Conservation (phyloP, 495 filamentous ascomycete species). For the Geopyxis carbonaria region DNA sequence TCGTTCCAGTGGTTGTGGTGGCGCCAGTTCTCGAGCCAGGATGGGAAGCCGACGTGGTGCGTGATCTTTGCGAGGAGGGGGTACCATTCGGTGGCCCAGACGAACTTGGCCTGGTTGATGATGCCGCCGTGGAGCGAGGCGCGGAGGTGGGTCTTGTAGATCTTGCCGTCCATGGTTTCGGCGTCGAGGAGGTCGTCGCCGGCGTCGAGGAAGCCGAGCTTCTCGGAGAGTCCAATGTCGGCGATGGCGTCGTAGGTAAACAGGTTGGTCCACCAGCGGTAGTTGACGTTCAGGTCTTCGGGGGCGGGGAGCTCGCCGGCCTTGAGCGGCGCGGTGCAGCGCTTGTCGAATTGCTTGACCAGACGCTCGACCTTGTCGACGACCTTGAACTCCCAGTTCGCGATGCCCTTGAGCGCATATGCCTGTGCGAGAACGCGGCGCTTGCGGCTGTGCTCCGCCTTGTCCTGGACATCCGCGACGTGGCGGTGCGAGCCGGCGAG, state of each 20-base stretch:
- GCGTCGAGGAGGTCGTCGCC: slow-evolving; percentile 31
- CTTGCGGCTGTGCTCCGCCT: too few relatives aligned
- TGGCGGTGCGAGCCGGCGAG: slow-evolving; percentile 32
- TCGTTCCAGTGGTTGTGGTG: slow-evolving; percentile 24
- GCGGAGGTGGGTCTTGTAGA: slow-evolving; percentile 29
- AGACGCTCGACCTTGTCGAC: slow-evolving; percentile 34
- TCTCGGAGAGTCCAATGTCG: slow-evolving; percentile 36
- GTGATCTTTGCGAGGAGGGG: slow-evolving; percentile 15
- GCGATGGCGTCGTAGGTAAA: slow-evolving; percentile 37
- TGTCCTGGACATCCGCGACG: too few relatives aligned
- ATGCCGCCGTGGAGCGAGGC: slow-evolving; percentile 34
- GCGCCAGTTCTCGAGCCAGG: slow-evolving; percentile 12
- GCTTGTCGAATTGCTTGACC: slow-evolving; percentile 28
- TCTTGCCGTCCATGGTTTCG: slow-evolving; percentile 29
- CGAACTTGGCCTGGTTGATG: slow-evolving; percentile 27
- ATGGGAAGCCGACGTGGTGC: slow-evolving; percentile 17
- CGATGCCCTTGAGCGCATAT: slow-evolving; percentile 38
- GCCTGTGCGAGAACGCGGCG: slow-evolving; percentile 35
- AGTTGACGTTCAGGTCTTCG: slow-evolving; percentile 27
- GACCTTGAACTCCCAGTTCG: slow-evolving; percentile 40
- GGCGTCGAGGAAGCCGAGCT: slow-evolving; percentile 35
- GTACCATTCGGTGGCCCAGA: slow-evolving; percentile 37
- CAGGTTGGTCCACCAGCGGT: slow-evolving; percentile 31
- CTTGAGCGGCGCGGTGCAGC: slow-evolving; percentile 15
- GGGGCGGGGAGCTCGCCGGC: slow-evolving; percentile 19